phyloP scores from a whole-genome alignment of 2,329 filamentous ascomycete species.

The Xylariomycetidae sp. region DNA sequence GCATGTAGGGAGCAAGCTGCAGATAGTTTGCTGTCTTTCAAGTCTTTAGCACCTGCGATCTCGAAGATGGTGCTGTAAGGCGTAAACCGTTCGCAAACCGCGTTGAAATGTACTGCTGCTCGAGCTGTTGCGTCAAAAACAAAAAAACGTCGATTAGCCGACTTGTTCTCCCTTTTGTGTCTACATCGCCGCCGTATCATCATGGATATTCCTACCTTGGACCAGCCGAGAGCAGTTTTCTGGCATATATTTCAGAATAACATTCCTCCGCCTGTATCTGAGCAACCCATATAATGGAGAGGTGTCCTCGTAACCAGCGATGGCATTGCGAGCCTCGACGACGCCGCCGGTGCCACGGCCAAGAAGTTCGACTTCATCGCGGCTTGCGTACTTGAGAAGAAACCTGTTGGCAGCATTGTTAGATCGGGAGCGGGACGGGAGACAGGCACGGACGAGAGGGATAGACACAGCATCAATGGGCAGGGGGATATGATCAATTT shows the following conservation, averaged over 20 bases:
- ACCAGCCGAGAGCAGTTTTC: conserved; percentile 86
- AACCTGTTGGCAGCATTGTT: conserved; percentile 66
- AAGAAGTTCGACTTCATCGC: conserved; percentile 82
- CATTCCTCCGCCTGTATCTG: conserved; percentile 82
- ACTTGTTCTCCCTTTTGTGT: too few species aligned
- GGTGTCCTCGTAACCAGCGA: conserved; percentile 74
- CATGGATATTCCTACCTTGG: conserved; percentile 89
- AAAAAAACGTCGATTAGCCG: too few species aligned
- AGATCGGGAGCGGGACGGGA: too few species aligned
- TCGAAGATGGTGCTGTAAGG: conserved; percentile 84
- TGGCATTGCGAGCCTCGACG: conserved; percentile 72
- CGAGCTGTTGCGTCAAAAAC: conserved; percentile 75
- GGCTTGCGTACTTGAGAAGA: conserved; percentile 81
- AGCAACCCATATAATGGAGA: conserved; percentile 91
- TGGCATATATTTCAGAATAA: conserved; percentile 88
- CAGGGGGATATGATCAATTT: too few species aligned
- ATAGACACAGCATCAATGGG: too few species aligned
- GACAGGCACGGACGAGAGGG: too few species aligned
- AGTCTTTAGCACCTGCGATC: conserved; percentile 67
- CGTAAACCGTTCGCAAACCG: conserved; percentile 66
- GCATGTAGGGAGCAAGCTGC: conserved; percentile 86
- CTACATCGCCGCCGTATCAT: too few species aligned
- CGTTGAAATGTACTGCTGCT: conserved; percentile 68
- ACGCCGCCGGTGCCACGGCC: conserved; percentile 76
- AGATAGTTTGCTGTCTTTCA: conserved; percentile 84